These are phyloP conservation scores for Eucalyptus virginea DNA, from an alignment of 345 rosid species.

Conservation along the genomic window DNA sequence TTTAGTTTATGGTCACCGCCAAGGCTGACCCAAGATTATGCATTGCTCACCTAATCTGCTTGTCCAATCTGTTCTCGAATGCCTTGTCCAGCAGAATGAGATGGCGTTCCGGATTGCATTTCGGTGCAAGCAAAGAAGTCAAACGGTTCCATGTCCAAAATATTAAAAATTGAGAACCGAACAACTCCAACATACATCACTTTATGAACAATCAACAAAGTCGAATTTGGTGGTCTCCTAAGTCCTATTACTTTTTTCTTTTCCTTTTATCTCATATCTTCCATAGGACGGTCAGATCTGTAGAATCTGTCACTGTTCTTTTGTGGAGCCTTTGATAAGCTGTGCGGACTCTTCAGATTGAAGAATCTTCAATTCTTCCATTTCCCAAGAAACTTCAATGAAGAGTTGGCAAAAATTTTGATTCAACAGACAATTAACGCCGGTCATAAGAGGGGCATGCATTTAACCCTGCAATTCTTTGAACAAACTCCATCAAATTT, in stretches of 20 bases:
- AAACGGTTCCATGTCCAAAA: not conserved
- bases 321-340: not conserved
- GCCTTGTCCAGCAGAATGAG: not conserved
- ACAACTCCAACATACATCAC: not conserved
- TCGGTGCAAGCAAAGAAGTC: not conserved
- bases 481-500: not conserved
- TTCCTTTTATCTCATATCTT: not conserved
- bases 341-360: not conserved
- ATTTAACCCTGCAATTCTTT: not conserved
- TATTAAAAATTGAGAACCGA: not conserved
- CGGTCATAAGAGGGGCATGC: not conserved
- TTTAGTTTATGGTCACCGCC: not conserved
- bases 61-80: not conserved
- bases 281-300: not conserved
- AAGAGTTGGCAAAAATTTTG: not conserved
- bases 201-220: not conserved
- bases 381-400: not conserved
- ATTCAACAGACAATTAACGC: not conserved
- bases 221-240: not conserved
- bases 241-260: not conserved
- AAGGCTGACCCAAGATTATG: not conserved
- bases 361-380: too few relatives aligned
- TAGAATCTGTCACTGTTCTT: not conserved
- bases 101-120: not conserved
- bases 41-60: slow-evolving; percentile 6